These are phyloP conservation scores for Onygenales sp. DNA, from an alignment of 2,329 filamentous ascomycete genomes.

Conservation along the genomic window DNA sequence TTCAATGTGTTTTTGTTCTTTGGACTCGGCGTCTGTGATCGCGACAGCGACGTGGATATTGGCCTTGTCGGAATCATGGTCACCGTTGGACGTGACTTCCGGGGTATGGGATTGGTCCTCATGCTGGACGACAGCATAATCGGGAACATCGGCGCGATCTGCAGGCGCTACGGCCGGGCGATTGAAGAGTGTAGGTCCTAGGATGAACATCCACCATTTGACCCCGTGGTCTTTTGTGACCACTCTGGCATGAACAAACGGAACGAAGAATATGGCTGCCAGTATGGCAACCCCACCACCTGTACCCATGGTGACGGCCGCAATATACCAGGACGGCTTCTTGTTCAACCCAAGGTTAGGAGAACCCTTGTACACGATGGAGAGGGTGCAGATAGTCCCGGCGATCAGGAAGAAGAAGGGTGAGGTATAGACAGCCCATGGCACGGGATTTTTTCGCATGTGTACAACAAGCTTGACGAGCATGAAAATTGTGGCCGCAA, in stretches of 20 bases:
- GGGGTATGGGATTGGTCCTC: constrained; percentile 33
- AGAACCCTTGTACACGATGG: constrained; percentile 73
- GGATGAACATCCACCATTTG: constrained; percentile 53
- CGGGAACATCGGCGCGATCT: constrained; percentile 52
- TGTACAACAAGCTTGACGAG: constrained; percentile 65
- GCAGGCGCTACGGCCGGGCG: constrained; percentile 47
- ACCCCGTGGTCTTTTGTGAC: constrained; percentile 59
- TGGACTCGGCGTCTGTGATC: constrained; percentile 10
- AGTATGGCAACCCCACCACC: constrained; percentile 52
- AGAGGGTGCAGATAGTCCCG: constrained; percentile 63
- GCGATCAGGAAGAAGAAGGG: constrained; percentile 72
- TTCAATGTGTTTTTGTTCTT: constrained; percentile 31
- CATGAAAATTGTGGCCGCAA: constrained; percentile 60
- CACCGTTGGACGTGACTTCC: constrained; percentile 18
- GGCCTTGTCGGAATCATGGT: constrained; percentile 17
- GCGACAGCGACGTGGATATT: constrained; percentile 19
- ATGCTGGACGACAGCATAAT: constrained; percentile 70
- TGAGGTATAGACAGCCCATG: constrained; percentile 63
- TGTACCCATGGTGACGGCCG: constrained; percentile 54
- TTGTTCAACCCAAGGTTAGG: constrained; percentile 56
- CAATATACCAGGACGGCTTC: constrained; percentile 58
- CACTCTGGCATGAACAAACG: constrained; percentile 56
- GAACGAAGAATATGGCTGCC: constrained; percentile 62
- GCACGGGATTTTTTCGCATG: constrained; percentile 59
- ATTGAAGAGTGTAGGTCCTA: constrained; percentile 55